Base-by-base conservation (phyloP, 2,329 filamentous ascomycete species). In the Lachnellula subtilissima region DNA sequence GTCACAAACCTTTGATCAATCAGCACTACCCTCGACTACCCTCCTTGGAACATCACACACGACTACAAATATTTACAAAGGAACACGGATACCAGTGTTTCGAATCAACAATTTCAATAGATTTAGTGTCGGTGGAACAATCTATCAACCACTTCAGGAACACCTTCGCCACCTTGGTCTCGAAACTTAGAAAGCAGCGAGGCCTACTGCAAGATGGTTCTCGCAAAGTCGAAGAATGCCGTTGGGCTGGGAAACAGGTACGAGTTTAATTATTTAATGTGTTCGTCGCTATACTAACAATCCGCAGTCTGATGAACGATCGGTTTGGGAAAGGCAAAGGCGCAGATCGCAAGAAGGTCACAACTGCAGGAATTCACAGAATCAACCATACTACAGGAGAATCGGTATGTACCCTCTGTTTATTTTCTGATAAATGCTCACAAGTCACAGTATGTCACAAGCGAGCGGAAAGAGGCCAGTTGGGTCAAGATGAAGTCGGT, bases 401-500 rank as follows among this genome's bases (percentile, higher is more conserved):
- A 71, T 86, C 86, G 64, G 82, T 84, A 70, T 50, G 73, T 58
- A 39, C 19, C 15, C n/a, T 9, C 35, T 43, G 39, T 39, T 15
- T 43, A 17, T 15, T 2, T 15, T n/a, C n/a, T 4, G 11, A 46
- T 15, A 25, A 28, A 35, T 54, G 55, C 67, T 73, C 57, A 73
- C 56, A 22, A 7, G 17, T 9, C 15, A 42, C 61, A 88, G 78
- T 99, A 99, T 72, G 85, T 97, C 67, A 94, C 91, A 49, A 97
- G 96, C 71, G 87, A 89, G 62, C 86, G 85, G 65, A 86, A 95
- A 71, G 92, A 97, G 76, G 94, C 93, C 37, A 82, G 90, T 65
- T 99, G 92, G 91, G 91, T 97, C 70, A 99, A 97, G 80, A 97
- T 99, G 94, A 91, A 93, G 77, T 96, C 91, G 72, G 89, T 99